A percentile compares a stretch with the other conserved stretches of the same genome.
These are phyloP conservation scores for Diaporthe helianthi DNA, from an alignment of 2,329 filamentous ascomycete species.

Conservation along the genomic window DNA sequence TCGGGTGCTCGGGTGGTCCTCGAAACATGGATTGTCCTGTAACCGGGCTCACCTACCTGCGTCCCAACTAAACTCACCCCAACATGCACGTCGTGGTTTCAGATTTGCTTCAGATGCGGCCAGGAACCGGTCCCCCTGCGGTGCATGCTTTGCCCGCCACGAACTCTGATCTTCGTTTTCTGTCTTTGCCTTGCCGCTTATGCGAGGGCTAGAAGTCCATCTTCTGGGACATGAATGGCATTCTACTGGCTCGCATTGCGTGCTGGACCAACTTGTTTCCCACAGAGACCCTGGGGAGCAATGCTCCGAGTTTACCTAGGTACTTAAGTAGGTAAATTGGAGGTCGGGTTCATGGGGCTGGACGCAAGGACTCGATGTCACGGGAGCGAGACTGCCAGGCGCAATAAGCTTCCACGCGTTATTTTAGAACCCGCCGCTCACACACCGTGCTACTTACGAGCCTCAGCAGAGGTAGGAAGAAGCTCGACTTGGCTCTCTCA, in stretches of 20 bases:
- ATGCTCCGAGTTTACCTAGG: not conserved
- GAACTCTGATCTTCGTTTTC: not conserved
- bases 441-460: no score
- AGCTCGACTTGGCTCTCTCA: not conserved
- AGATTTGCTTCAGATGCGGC: slow-evolving; percentile 50
- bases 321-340: no score
- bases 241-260: not conserved
- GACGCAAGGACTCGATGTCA: not conserved
- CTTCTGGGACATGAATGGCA: not conserved
- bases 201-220: not conserved
- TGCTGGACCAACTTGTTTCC: not conserved
- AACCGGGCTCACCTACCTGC: not conserved
- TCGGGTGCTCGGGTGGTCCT: not conserved
- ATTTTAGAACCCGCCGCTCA: not conserved
- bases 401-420: not conserved
- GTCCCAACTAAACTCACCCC: not conserved
- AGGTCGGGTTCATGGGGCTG: not conserved
- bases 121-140: slow-evolving; percentile 32
- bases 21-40: slow-evolving; percentile 21
- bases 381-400: not conserved
- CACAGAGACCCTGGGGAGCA: not conserved
- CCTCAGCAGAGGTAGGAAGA: not conserved
- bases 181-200: not conserved
- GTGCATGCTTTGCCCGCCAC: not conserved
- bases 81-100: slow-evolving; percentile 44